A percentile compares a stretch with the other conserved stretches of the same genome.
Evolutionary conservation across 1,284 basidiomycete genomes (phyloP).

Genomic region (Trichosporon sp.): DNA sequence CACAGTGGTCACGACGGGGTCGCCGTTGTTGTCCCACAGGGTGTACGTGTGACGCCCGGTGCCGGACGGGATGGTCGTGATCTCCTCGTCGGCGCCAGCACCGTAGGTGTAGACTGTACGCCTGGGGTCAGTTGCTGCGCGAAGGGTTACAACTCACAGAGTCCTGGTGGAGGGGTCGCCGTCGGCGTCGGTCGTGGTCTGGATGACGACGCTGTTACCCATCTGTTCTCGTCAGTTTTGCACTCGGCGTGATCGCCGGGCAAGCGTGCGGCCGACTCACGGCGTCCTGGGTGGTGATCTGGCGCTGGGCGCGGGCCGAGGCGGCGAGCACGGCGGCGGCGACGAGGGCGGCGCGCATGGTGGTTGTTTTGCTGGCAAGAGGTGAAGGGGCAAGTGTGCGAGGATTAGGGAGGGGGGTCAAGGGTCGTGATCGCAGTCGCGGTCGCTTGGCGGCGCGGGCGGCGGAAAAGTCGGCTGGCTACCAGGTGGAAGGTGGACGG

Average conservation of each 20-base stretch:
- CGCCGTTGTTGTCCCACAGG: not conserved
- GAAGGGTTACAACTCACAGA: slow-evolving; percentile 20
- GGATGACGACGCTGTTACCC: slow-evolving; percentile 34
- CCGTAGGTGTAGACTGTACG: slow-evolving; percentile 3
- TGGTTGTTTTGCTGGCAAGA: not conserved
- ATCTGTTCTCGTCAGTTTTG: slow-evolving; percentile 18
- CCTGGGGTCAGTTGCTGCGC: not conserved
- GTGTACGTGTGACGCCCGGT: slow-evolving; percentile 1
- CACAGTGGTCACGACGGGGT: not conserved
- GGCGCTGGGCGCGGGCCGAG: slow-evolving; percentile 7
- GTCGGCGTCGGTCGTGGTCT: slow-evolving; percentile 27
- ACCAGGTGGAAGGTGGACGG: not conserved
- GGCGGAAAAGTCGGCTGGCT: not conserved
- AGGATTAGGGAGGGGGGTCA: not conserved
- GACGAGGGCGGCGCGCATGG: slow-evolving; percentile 10
- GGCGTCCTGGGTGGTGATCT: not conserved
- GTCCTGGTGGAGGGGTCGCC: slow-evolving; percentile 26
- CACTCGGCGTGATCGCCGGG: not conserved
- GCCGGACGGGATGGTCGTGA: slow-evolving; percentile 11
- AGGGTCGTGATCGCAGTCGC: not conserved
- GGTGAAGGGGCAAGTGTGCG: not conserved
- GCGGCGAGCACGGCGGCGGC: slow-evolving; percentile 7
- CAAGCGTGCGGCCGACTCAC: not conserved
- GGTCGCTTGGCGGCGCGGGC: not conserved
- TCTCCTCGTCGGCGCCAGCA: not conserved